phyloP scores from a whole-genome alignment of 1,284 basidiomycete species.

The Ceratobasidium sp. region DNA sequence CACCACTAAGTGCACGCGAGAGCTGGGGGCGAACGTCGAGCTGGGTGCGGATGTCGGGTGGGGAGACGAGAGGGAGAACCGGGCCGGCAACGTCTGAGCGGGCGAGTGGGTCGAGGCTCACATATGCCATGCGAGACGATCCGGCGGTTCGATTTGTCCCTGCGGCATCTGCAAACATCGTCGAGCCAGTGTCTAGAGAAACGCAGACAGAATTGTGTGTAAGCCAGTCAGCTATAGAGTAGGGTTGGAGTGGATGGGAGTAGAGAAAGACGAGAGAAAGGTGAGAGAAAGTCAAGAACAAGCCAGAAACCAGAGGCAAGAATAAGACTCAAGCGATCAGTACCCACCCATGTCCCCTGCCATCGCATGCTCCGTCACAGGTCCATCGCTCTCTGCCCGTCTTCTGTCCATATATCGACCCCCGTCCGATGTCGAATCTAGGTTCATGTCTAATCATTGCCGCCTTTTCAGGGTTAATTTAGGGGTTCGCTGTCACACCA shows the following conservation, averaged over 20 bases:
- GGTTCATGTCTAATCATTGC: not conserved
- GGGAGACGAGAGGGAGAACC: too few relatives aligned
- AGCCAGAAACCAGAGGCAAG: too few relatives aligned
- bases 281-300: not conserved
- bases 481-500: conserved; percentile 8
- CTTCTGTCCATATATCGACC: conserved; percentile 22
- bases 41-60: too few relatives aligned
- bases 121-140: not conserved
- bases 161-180: not conserved
- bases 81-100: too few relatives aligned
- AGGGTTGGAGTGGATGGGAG: not conserved
- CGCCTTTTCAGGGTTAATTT: conserved; percentile 13
- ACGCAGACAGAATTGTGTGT: conserved; percentile 3
- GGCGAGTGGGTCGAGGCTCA: too few relatives aligned
- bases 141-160: conserved; percentile 3
- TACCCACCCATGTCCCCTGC: conserved; percentile 19
- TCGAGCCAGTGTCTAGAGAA: not conserved
- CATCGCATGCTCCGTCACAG: not conserved
- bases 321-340: not conserved
- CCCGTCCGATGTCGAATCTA: conserved; percentile 15
- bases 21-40: not conserved
- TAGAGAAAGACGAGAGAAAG: not conserved
- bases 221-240: not conserved
- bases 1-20: conserved; percentile 23
- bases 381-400: conserved; percentile 1